Percentiles rank a stretch among this genome's conserved stretches.
These are phyloP conservation scores for Hymenoscyphus infarciens DNA, from an alignment of 2,329 filamentous ascomycete genomes.

Conservation along the genomic window DNA sequence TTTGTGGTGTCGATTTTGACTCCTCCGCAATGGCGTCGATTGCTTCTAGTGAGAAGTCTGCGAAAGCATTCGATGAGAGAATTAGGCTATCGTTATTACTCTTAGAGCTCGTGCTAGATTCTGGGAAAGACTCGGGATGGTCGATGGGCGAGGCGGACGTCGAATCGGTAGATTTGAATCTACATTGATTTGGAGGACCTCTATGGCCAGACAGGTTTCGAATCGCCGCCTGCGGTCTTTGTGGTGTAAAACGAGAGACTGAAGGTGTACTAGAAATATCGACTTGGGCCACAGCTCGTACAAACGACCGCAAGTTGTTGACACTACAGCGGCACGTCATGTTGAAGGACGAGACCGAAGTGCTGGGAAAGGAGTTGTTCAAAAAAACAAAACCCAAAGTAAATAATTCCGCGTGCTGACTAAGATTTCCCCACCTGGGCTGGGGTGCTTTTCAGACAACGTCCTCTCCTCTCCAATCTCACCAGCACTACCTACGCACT, in stretches of 20 bases:
- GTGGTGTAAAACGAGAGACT: background rate
- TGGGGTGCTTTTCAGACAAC: no score
- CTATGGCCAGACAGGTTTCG: background rate
- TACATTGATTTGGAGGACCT: constrained; percentile 6
- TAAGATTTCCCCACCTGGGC: background rate
- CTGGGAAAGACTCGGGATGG: background rate
- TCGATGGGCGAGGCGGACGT: background rate
- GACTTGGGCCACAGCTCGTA: constrained; percentile 32
- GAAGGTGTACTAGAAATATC: constrained; percentile 21
- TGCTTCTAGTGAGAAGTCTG: constrained; percentile 37
- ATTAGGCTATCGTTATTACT: constrained; percentile 15
- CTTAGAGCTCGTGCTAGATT: constrained; percentile 7
- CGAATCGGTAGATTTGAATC: constrained; percentile 6
- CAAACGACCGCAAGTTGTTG: constrained; percentile 30
- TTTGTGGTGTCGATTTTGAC: background rate
- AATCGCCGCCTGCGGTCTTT: constrained; percentile 4
- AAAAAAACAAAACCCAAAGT: background rate
- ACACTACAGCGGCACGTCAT: constrained; percentile 33
- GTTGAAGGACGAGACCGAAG: constrained; percentile 8
- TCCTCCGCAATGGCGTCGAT: constrained; percentile 35
- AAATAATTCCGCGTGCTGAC: background rate
- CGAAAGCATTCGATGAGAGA: constrained; percentile 24
- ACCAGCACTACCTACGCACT: no score
- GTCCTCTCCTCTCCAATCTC: no score
- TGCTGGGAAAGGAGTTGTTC: background rate